These are phyloP conservation scores for Bauhinia variegata DNA, from an alignment of 306 rosid species.

Conservation along the genomic window DNA sequence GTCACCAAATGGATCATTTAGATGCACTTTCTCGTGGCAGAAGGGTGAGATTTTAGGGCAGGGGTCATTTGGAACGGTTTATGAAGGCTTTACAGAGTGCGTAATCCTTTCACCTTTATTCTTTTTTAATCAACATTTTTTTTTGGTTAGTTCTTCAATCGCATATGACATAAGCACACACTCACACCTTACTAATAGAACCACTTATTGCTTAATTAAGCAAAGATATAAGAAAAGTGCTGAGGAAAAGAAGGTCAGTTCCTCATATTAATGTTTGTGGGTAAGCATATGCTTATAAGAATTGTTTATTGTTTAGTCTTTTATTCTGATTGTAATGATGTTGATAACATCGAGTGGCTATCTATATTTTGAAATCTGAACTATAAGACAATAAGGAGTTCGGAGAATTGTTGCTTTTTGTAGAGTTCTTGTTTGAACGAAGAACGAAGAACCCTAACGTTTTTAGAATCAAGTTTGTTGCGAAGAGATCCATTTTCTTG, in stretches of 20 bases:
- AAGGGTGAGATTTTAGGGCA: conserved; percentile 64
- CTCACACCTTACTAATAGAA: too few species aligned
- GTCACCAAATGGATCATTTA: conserved; percentile 48
- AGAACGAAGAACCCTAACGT: neutral
- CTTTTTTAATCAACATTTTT: neutral
- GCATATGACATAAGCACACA: neutral
- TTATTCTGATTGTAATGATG: neutral
- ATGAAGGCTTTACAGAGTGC: conserved; percentile 64
- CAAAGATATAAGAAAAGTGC: too few species aligned
- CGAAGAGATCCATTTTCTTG: conserved; percentile 11
- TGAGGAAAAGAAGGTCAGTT: neutral
- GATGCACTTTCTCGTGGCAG: conserved; percentile 60
- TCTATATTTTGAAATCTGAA: neutral
- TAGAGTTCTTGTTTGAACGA: too few species aligned
- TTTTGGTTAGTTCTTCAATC: neutral
- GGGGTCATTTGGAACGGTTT: conserved; percentile 69
- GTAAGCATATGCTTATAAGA: too few species aligned
- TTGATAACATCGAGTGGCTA: neutral
- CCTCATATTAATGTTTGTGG: neutral
- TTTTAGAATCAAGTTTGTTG: conserved; percentile 17
- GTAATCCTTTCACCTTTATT: conserved; percentile 2
- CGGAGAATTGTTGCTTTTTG: neutral
- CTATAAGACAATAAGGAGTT: neutral
- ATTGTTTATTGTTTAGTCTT: too few species aligned
- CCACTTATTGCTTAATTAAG: too few species aligned